Base-by-base conservation (phyloP, 345 rosid species). In the Eucalyptus pumila region DNA sequence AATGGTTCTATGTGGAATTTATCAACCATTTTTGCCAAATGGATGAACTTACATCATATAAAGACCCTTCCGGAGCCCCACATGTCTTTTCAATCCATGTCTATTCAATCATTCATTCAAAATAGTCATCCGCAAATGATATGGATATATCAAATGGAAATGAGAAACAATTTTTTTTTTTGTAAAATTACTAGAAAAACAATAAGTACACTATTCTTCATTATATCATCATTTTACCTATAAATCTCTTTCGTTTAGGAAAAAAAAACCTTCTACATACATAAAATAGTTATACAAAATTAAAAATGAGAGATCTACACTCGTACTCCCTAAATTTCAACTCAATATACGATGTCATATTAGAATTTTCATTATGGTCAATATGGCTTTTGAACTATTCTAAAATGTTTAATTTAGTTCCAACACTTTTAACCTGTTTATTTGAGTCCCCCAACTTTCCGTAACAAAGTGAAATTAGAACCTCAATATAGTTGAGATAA, bases 361-460 rank as follows among this genome's bases (percentile, higher is more conserved):
- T 37, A 16, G 26, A 1, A 9, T 9, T 37, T 69, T 72, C 7
- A 19, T 4, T 32, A 16, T 32, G 1, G 19, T 67, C 4, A 16
- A 67, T 16, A 32, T 67, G 80, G 24, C 5, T 16, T 12, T 67
- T 67, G 40, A n/a, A 17, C 12, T 67, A 67, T 67, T 32, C 11
- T 3, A 14, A 67, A 67, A 15, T 32, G 42, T 67, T 16, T 12
- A 32, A 67, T 67, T 32, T 17, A 9, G 23, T 67, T n/a, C 42
- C 42, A 40, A 40, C 42, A 40, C 42, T 40, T 40, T 40, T 40
- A 40, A 40, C 42, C 42, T 40, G 42, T 40, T 40, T 40, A 67
- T 1, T 15, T 2, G 4, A 8, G 6, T 32, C 23, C 4, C 17
- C 19, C 6, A 32, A 32, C 42, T 3, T 69, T 32, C 11, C 0